Percentiles rank a stretch among this genome's conserved stretches.
phyloP scores from a whole-genome alignment of 2,329 filamentous ascomycete species.

The Epicoccum sorghinum region DNA sequence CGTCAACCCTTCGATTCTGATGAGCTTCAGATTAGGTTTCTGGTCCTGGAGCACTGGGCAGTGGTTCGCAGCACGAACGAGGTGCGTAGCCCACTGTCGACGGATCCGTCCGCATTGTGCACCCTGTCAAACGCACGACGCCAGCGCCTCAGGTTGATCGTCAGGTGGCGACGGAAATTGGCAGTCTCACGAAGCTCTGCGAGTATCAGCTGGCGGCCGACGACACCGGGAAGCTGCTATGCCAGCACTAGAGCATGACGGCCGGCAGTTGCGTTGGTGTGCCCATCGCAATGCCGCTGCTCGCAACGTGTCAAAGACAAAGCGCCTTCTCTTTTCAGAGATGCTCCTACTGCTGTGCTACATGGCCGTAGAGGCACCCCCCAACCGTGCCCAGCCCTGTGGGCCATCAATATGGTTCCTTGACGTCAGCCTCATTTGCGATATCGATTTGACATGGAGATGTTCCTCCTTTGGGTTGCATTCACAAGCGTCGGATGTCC shows the following conservation, averaged over 20 bases:
- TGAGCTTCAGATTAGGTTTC: not conserved
- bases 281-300: slow-evolving; percentile 2
- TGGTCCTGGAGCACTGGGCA: slow-evolving; percentile 17
- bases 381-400: slow-evolving; percentile 13
- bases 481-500: slow-evolving; percentile 10
- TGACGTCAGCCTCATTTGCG: slow-evolving; percentile 18
- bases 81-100: slow-evolving; percentile 9
- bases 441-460: slow-evolving; percentile 13
- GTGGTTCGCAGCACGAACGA: slow-evolving; percentile 16
- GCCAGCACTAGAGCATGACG: not conserved
- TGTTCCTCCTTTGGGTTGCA: slow-evolving; percentile 10
- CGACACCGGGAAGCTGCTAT: not conserved
- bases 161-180: slow-evolving; percentile 12
- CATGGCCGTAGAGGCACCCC: slow-evolving; percentile 10
- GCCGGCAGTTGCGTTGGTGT: slow-evolving; percentile 4
- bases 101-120: slow-evolving; percentile 19
- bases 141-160: slow-evolving; percentile 18
- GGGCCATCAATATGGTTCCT: slow-evolving; percentile 5
- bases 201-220: slow-evolving; percentile 15
- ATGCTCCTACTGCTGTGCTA: slow-evolving; percentile 12
- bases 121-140: slow-evolving; percentile 27
- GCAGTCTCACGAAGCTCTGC: slow-evolving; percentile 10
- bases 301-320: slow-evolving; percentile 15
- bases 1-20: not conserved
- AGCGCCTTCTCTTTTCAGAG: slow-evolving; percentile 17